Evolutionary conservation across 2,329 filamentous ascomycete genomes (phyloP), one percentile per base, ranked within the genome.

Genomic region (Ceratocystis huliohia): DNA sequence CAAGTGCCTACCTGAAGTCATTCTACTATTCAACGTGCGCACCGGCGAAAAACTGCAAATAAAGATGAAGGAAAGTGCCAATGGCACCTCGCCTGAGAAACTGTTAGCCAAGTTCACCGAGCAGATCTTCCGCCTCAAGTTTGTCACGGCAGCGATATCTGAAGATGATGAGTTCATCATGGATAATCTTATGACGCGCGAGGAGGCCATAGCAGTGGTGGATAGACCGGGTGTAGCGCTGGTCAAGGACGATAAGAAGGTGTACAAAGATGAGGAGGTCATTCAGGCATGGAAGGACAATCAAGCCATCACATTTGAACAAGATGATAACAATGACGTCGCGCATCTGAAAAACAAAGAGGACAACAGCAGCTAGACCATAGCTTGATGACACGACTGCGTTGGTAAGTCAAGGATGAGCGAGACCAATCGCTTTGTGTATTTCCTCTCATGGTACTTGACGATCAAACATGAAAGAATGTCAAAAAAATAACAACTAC

Each of bases 1-100:
- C 4, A 5, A 69, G 37, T 72, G 69, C 17, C 65, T 68, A 10
- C 66, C 66, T 2, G 48, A 63, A 7, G 25, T 67, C 8, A 69
- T 70, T 5, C 63, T 73, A 2, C 64, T 74, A n/a, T 74, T 69
- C 64, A 74, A 74, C 22, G 69, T 73, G 33, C 70, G 70, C 13
- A 69, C 71, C 25, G 72, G 73, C 28, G 71, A 72, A 20, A 72
- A 71, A 59, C 66, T 63, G 53, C 69, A 71, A 59, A 70, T 74
- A 33, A 67, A 28, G 22, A 64, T 69, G 1, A 59, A 53, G 13
- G 44, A 17, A 6, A 25, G 44, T 2, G 17, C 61, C 22, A 25
- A 13, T 28, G 22, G 4, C 44, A 4, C 5, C 41, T n/a, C 41
- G 20, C 61, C 61, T 8, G 20, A 48, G 61, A 33, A 30, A 6